Evolutionary conservation across 2,329 filamentous ascomycete species (phyloP).

Genomic region (Colletotrichum tropicicola): DNA sequence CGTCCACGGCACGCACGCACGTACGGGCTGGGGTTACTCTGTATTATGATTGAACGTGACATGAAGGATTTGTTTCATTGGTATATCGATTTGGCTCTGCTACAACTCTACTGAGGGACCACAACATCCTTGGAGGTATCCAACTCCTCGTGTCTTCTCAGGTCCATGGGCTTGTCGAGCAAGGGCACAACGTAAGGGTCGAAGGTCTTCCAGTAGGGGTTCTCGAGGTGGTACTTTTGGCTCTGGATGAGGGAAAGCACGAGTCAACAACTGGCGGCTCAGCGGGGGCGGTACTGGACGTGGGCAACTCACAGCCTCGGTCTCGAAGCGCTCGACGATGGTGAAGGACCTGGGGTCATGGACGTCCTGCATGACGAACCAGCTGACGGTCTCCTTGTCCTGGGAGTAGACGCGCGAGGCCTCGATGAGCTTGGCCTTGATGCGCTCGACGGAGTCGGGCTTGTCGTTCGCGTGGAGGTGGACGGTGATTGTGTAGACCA

Average conservation of each 20-base stretch:
- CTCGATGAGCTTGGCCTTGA: conserved; percentile 78
- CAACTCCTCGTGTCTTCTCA: conserved; percentile 73
- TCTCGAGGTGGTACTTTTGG: conserved; percentile 71
- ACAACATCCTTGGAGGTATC: conserved; percentile 62
- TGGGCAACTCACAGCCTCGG: conserved; percentile 65
- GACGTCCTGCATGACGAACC: conserved; percentile 82
- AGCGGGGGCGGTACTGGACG: background rate
- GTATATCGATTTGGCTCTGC: background rate
- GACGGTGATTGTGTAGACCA: conserved; percentile 76
- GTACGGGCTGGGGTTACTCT: too few species aligned
- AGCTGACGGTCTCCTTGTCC: conserved; percentile 75
- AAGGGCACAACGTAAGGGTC: conserved; percentile 78
- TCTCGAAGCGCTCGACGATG: conserved; percentile 77
- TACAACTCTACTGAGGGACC: conserved; percentile 38
- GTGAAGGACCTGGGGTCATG: conserved; percentile 75
- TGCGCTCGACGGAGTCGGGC: conserved; percentile 68
- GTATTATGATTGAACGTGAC: too few species aligned
- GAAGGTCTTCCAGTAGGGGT: conserved; percentile 81
- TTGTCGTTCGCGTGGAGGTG: conserved; percentile 77
- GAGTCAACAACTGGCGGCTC: background rate
- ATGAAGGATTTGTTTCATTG: too few species aligned
- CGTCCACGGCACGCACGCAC: too few species aligned
- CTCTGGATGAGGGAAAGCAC: conserved; percentile 42
- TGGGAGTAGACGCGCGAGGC: conserved; percentile 77
- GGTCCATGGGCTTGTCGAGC: conserved; percentile 74